Percentiles rank a stretch among this genome's conserved stretches.
Evolutionary conservation across 371 early-diverging fungal genomes (phyloP).

Genomic region (Rhizopus stolonifer): DNA sequence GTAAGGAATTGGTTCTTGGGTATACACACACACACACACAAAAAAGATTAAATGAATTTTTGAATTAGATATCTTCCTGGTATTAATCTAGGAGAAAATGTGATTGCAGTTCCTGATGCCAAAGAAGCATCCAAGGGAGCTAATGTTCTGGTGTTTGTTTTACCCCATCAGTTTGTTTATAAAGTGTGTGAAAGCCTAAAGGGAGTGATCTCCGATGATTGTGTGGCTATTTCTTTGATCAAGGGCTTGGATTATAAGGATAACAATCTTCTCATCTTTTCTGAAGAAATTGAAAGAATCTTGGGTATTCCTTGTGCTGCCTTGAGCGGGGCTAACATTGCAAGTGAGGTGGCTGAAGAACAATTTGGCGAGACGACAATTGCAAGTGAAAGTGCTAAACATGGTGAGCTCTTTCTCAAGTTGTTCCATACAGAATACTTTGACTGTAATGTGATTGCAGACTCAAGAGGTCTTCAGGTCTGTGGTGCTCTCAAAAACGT

Average conservation of each 20-base stretch:
- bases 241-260: slow-evolving; percentile 85
- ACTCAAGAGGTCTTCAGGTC: slow-evolving; percentile 91
- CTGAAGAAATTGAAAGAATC: slow-evolving; percentile 72
- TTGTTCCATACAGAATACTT: slow-evolving; percentile 67
- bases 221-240: slow-evolving; percentile 89
- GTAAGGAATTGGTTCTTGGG: slow-evolving; percentile 27
- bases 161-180: slow-evolving; percentile 96
- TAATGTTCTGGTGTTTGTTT: slow-evolving; percentile 90
- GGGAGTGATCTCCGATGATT: slow-evolving; percentile 16
- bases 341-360: slow-evolving; percentile 89
- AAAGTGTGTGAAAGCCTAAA: slow-evolving; percentile 63
- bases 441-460: slow-evolving; percentile 76
- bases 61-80: slow-evolving; percentile 80
- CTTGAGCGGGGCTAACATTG: slow-evolving; percentile 96
- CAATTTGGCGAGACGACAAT: slow-evolving; percentile 93
- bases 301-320: slow-evolving; percentile 80
- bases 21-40: background rate
- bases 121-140: slow-evolving; percentile 74
- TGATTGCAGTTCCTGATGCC: slow-evolving; percentile 72
- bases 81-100: slow-evolving; percentile 79
- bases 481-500: slow-evolving; percentile 99
- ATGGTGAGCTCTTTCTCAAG: slow-evolving; percentile 77
- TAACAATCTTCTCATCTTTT: slow-evolving; percentile 76
- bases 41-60: background rate
- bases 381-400: slow-evolving; percentile 61